Evolutionary conservation across 768 basidiomycete genomes (phyloP).

Genomic region (Pisolithus marmoratus): DNA sequence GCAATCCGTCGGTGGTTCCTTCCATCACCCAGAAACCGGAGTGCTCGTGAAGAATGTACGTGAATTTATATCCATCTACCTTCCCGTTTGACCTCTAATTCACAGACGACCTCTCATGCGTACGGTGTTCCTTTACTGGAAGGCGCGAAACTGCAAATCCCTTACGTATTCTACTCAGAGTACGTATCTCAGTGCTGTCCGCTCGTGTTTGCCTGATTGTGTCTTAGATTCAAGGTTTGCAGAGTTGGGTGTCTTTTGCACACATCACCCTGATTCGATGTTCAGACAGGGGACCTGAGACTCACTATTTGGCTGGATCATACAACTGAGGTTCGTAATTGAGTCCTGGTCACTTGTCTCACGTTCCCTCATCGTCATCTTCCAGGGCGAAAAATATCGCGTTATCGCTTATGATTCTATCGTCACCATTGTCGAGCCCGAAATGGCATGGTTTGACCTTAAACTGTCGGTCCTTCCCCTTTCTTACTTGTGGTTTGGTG

Average conservation of each 20-base stretch:
- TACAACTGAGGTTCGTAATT: constrained; percentile 46
- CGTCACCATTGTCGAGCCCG: constrained; percentile 76
- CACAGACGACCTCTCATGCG: constrained; percentile 52
- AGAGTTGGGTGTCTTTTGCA: background rate
- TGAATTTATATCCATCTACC: background rate
- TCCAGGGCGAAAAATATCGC: constrained; percentile 53
- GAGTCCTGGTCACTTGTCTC: background rate
- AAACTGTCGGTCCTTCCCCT: constrained; percentile 54
- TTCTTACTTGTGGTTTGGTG: background rate
- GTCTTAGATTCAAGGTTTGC: constrained; percentile 54
- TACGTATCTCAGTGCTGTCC: constrained; percentile 33
- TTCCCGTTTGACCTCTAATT: background rate
- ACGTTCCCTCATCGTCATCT: background rate
- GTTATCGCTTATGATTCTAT: constrained; percentile 69
- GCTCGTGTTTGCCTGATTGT: constrained; percentile 8
- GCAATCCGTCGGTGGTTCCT: constrained; percentile 56
- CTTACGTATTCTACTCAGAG: constrained; percentile 80
- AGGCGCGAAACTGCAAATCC: constrained; percentile 56
- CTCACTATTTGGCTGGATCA: constrained; percentile 77
- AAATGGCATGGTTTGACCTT: constrained; percentile 69
- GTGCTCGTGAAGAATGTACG: constrained; percentile 70
- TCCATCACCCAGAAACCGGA: constrained; percentile 60
- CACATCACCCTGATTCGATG: constrained; percentile 3
- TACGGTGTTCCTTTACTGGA: constrained; percentile 50
- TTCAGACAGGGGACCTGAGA: constrained; percentile 68